Percentiles rank a stretch among this genome's conserved stretches.
Evolutionary conservation across 2,329 filamentous ascomycete genomes (phyloP).

Genomic region (Chrysosporium keratinophilum): DNA sequence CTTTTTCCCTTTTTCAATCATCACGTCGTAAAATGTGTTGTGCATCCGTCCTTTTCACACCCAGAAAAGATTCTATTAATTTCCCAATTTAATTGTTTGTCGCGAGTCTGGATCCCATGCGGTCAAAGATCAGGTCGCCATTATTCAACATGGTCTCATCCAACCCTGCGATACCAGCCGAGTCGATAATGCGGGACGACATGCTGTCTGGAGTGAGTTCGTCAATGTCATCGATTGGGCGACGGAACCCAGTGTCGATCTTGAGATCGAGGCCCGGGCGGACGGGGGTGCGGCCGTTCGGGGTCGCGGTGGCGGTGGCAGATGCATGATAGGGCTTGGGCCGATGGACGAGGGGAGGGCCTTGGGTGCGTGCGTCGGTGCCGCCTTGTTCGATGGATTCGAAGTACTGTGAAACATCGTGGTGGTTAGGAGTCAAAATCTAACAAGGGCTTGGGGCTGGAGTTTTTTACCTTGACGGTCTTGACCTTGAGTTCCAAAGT

Average conservation of each 20-base stretch:
- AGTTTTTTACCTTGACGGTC: conserved; percentile 46
- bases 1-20: not conserved
- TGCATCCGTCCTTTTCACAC: too few species aligned
- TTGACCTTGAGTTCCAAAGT: conserved; percentile 63
- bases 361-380: conserved; percentile 36
- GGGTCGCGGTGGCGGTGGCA: conserved; percentile 18
- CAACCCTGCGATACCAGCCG: conserved; percentile 32
- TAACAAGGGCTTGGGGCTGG: not conserved
- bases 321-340: conserved; percentile 25
- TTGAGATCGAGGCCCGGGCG: conserved; percentile 29
- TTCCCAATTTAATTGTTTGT: not conserved
- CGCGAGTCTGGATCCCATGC: conserved; percentile 33
- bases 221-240: conserved; percentile 31
- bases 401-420: conserved; percentile 45
- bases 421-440: not conserved
- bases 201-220: conserved; percentile 41
- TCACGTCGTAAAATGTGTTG: not conserved
- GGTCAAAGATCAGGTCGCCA: conserved; percentile 34
- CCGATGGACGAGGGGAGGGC: conserved; percentile 34
- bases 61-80: too few species aligned
- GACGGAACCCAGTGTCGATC: conserved; percentile 34
- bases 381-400: conserved; percentile 60
- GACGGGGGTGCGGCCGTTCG: conserved; percentile 22
- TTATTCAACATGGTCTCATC: conserved; percentile 30
- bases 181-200: conserved; percentile 39